Percentiles rank a stretch among this genome's conserved stretches.
These are phyloP conservation scores for Tilletia setariae DNA, from an alignment of 1,284 basidiomycete species.

Conservation along the genomic window DNA sequence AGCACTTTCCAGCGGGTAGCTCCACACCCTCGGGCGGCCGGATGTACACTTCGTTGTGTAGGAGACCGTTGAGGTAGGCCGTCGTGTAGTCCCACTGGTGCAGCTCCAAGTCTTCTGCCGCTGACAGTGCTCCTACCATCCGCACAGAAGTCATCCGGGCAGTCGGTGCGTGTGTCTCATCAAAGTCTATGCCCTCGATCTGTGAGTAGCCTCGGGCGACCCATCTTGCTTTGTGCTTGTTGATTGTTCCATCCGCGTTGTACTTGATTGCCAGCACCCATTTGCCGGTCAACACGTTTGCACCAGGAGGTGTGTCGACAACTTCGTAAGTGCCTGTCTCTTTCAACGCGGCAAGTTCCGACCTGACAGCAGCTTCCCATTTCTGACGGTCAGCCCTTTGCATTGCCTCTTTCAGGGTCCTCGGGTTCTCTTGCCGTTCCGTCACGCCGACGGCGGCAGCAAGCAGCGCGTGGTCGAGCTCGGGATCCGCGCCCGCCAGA, in stretches of 20 bases:
- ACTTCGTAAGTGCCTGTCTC: constrained; percentile 45
- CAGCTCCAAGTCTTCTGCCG: constrained; percentile 49
- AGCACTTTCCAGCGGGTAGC: not conserved
- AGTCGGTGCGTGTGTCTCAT: constrained; percentile 57
- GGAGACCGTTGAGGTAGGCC: constrained; percentile 53
- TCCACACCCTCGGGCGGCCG: constrained; percentile 46
- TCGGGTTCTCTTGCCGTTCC: constrained; percentile 22
- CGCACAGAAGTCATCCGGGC: constrained; percentile 54
- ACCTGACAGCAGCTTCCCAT: constrained; percentile 50
- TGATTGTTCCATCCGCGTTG: constrained; percentile 48
- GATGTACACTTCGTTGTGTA: constrained; percentile 57
- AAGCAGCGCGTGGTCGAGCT: not conserved
- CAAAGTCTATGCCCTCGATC: constrained; percentile 56
- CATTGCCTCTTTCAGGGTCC: constrained; percentile 39
- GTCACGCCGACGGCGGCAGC: not conserved
- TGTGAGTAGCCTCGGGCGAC: constrained; percentile 59
- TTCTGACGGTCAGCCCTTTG: constrained; percentile 35
- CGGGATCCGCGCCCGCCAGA: not conserved
- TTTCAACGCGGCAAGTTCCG: constrained; percentile 44
- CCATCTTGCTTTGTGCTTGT: constrained; percentile 55
- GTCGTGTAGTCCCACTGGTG: constrained; percentile 56
- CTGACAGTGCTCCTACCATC: constrained; percentile 55
- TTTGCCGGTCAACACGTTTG: constrained; percentile 47
- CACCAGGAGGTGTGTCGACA: constrained; percentile 30
- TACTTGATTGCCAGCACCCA: constrained; percentile 57